These are phyloP conservation scores for Aspergillus cavernicola DNA, from an alignment of 495 filamentous ascomycete species.

Conservation along the genomic window DNA sequence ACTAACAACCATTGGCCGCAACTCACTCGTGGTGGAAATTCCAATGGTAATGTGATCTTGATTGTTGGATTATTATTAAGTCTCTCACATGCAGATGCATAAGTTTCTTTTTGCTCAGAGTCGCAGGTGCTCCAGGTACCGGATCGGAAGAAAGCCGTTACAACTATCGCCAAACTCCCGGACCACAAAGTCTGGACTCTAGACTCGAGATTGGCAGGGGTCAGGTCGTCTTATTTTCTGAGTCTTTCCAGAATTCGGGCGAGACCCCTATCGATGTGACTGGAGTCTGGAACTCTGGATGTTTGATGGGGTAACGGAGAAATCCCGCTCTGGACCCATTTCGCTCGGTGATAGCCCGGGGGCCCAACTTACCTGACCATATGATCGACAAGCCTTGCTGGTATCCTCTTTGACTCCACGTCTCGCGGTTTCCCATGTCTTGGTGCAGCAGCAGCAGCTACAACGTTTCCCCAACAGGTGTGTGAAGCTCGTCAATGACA, in stretches of 20 bases:
- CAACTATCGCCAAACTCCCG: neutral
- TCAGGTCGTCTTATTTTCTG: neutral
- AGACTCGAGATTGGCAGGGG: conserved; percentile 3
- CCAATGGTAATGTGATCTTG: neutral
- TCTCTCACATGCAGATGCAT: neutral
- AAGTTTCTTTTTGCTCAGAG: neutral
- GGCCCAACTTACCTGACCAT: neutral
- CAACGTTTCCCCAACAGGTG: too few relatives aligned
- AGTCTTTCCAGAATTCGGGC: conserved; percentile 3
- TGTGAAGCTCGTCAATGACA: too few relatives aligned
- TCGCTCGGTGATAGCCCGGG: conserved; percentile 1
- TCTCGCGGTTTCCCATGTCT: neutral
- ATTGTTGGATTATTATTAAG: neutral
- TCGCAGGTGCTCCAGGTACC: neutral
- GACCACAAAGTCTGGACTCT: conserved; percentile 6
- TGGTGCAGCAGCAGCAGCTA: too few relatives aligned
- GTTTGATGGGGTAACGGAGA: neutral
- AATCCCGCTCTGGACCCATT: conserved; percentile 12
- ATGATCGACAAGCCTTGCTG: neutral
- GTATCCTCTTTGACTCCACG: neutral
- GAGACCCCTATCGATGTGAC: conserved; percentile 7
- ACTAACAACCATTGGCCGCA: neutral
- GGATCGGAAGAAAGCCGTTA: neutral
- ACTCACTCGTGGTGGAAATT: neutral
- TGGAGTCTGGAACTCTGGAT: too few relatives aligned